Conservation (phyloP, 345 rosid genomes). For the Ceriops zippeliana region DNA sequence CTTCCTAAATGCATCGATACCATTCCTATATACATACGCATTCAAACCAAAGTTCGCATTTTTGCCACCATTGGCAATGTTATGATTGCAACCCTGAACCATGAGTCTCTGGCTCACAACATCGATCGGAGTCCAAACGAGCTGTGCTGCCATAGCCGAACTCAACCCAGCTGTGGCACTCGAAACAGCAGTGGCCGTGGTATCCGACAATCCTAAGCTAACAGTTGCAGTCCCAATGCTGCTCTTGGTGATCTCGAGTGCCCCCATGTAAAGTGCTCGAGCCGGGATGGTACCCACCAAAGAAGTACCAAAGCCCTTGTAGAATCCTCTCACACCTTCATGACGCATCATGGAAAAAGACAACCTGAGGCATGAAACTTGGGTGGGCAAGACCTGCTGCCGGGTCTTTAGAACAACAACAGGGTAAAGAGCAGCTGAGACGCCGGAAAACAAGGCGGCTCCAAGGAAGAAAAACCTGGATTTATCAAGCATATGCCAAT, state of each 20-base stretch:
- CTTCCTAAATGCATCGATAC: slow-evolving; percentile 76
- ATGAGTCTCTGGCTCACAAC: slow-evolving; percentile 91
- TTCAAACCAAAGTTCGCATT: slow-evolving; percentile 29
- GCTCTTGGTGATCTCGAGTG: slow-evolving; percentile 83
- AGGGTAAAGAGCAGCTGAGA: slow-evolving; percentile 88
- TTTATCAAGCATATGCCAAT: slow-evolving; percentile 97
- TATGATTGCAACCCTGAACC: slow-evolving; percentile 57
- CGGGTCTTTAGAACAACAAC: slow-evolving; percentile 77
- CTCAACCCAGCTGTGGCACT: slow-evolving; percentile 85
- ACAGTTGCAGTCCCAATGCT: slow-evolving; percentile 62
- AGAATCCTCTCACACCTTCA: slow-evolving; percentile 80
- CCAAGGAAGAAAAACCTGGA: slow-evolving; percentile 86
- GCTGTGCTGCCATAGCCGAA: slow-evolving; percentile 88
- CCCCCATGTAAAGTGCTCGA: slow-evolving; percentile 87
- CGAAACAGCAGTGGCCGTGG: slow-evolving; percentile 57
- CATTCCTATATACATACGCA: slow-evolving; percentile 52
- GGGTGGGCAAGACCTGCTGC: slow-evolving; percentile 65
- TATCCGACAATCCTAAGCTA: slow-evolving; percentile 72
- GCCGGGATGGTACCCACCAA: slow-evolving; percentile 90
- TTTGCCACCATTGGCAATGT: slow-evolving; percentile 18
- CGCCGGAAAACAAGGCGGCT: slow-evolving; percentile 84
- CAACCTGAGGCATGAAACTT: slow-evolving; percentile 53
- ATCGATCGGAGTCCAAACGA: slow-evolving; percentile 87
- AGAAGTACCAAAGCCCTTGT: slow-evolving; percentile 85
- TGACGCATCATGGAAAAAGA: slow-evolving; percentile 54